phyloP scores from a whole-genome alignment of 495 filamentous ascomycete genomes.

The Tetracladium setigerum region DNA sequence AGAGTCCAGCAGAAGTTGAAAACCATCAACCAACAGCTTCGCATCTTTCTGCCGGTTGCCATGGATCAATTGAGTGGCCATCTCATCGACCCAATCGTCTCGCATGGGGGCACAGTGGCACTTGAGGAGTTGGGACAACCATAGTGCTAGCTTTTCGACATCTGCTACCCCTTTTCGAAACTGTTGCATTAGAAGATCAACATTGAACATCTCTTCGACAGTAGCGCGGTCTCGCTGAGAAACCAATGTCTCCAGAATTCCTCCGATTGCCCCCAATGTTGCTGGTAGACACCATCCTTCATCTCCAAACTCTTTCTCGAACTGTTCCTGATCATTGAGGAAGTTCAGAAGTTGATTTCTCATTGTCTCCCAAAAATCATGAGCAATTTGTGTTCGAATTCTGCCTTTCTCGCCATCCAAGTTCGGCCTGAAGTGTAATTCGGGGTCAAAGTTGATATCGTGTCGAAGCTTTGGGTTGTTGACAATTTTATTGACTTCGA shows the following conservation, averaged over 20 bases:
- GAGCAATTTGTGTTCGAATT: conserved; percentile 61
- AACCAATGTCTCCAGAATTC: conserved; percentile 80
- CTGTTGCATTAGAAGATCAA: conserved; percentile 81
- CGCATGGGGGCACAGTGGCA: conserved; percentile 89
- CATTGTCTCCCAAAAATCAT: conserved; percentile 70
- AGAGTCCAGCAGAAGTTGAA: conserved; percentile 65
- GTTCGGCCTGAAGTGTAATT: conserved; percentile 81
- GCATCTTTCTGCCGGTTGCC: conserved; percentile 62
- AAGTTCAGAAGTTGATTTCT: conserved; percentile 45
- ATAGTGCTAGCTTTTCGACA: conserved; percentile 63
- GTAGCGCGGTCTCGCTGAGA: conserved; percentile 66
- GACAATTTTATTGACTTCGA: conserved; percentile 76
- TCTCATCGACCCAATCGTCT: conserved; percentile 75
- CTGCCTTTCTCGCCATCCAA: conserved; percentile 70
- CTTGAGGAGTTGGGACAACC: conserved; percentile 74
- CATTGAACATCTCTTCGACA: conserved; percentile 70
- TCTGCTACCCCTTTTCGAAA: conserved; percentile 73
- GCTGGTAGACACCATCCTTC: conserved; percentile 35
- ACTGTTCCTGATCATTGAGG: conserved; percentile 40
- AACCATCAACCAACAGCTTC: conserved; percentile 61
- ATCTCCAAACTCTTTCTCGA: conserved; percentile 17
- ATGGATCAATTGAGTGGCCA: conserved; percentile 64
- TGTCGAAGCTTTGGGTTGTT: conserved; percentile 81
- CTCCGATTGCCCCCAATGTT: conserved; percentile 59
- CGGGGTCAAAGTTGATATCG: conserved; percentile 85